Percentiles rank a stretch among this genome's conserved stretches.
Conservation (phyloP, 2,329 filamentous ascomycete genomes). For the Cadophora sp. region DNA sequence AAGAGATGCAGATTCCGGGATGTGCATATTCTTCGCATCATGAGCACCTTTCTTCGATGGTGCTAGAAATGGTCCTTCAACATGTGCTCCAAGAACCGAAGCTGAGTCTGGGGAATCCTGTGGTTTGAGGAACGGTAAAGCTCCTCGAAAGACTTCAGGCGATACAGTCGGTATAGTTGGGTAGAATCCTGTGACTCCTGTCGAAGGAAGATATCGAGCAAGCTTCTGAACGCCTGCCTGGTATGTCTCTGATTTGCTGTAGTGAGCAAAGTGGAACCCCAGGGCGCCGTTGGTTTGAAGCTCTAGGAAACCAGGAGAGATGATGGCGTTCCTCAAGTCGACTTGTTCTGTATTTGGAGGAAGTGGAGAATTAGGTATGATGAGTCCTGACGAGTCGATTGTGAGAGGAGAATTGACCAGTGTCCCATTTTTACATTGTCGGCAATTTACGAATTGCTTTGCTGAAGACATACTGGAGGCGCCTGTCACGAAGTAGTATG, state of each 20-base stretch:
- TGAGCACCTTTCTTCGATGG: constrained; percentile 61
- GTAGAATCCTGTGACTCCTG: constrained; percentile 60
- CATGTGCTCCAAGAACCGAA: constrained; percentile 61
- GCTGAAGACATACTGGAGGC: constrained; percentile 23
- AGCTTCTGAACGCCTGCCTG: constrained; percentile 51
- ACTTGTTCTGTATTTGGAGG: constrained; percentile 30
- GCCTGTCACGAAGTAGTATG: too few relatives aligned
- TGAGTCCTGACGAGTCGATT: constrained; percentile 33
- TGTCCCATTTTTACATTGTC: constrained; percentile 35
- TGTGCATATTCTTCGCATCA: constrained; percentile 39
- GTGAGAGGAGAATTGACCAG: constrained; percentile 34
- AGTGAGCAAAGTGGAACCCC: constrained; percentile 61
- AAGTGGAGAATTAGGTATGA: constrained; percentile 38
- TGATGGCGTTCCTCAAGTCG: constrained; percentile 55
- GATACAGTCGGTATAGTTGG: constrained; percentile 59
- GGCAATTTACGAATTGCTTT: constrained; percentile 39
- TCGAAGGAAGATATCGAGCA: constrained; percentile 55
- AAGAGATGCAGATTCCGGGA: constrained; percentile 32
- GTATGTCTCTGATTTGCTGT: constrained; percentile 48
- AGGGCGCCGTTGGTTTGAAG: constrained; percentile 56
- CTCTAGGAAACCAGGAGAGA: constrained; percentile 61
- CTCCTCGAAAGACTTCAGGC: constrained; percentile 49
- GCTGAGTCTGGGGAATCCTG: constrained; percentile 50
- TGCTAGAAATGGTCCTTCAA: constrained; percentile 61
- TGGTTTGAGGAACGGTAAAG: constrained; percentile 55